phyloP scores from a whole-genome alignment of 176 grass and related monocot species.

The Zea luxurians region DNA sequence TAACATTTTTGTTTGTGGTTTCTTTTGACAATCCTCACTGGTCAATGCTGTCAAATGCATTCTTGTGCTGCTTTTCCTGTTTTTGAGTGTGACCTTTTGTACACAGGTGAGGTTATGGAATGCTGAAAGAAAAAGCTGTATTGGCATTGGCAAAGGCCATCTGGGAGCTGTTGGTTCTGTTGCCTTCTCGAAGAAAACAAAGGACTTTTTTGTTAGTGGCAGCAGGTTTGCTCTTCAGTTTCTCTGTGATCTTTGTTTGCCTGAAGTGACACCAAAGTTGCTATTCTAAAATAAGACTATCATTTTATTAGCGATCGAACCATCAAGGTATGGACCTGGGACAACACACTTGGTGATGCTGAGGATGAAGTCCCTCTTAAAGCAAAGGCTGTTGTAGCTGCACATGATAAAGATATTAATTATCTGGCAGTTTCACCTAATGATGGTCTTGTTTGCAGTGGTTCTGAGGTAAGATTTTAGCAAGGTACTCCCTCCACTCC shows the following conservation, averaged over 20 bases:
- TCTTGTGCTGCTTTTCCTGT: conserved; percentile 6
- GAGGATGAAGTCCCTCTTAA: conserved; percentile 63
- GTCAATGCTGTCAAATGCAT: not conserved
- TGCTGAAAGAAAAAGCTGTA: conserved; percentile 69
- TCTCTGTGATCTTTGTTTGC: not conserved
- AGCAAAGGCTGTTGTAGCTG: conserved; percentile 83
- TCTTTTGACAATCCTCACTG: not conserved
- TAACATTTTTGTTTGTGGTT: not conserved
- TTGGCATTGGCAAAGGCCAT: conserved; percentile 85
- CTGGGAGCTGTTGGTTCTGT: conserved; percentile 85
- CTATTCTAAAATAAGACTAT: conserved; percentile 29
- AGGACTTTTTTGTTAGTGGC: conserved; percentile 85
- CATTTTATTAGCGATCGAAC: conserved; percentile 66
- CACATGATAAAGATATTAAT: conserved; percentile 98
- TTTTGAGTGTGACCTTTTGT: conserved; percentile 11
- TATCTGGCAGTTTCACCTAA: conserved; percentile 80
- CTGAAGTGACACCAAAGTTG: not conserved
- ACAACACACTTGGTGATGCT: conserved; percentile 44
- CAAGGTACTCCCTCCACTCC: not conserved
- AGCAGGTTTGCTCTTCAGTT: conserved; percentile 60
- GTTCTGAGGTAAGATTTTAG: conserved; percentile 71
- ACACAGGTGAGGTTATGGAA: conserved; percentile 85
- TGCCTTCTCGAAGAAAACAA: conserved; percentile 84
- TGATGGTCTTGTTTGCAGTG: conserved; percentile 90
- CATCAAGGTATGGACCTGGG: conserved; percentile 86